These are phyloP conservation scores for Spirogloea muscicola DNA, from an alignment of 139 green algal genomes.

Conservation along the genomic window DNA sequence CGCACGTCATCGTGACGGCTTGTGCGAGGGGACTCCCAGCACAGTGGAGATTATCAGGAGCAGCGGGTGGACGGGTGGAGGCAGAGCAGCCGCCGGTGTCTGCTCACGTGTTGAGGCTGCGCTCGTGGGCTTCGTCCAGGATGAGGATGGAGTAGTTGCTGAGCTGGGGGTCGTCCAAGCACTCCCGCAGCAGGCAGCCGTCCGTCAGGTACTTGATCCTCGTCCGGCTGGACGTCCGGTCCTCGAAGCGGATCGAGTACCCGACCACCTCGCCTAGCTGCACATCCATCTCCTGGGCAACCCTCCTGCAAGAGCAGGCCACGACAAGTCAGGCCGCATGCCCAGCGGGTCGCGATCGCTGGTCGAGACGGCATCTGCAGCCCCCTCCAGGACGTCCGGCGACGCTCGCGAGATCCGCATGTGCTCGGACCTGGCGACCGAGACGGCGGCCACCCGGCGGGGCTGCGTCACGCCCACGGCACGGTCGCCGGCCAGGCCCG, in stretches of 20 bases:
- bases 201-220: conserved; percentile 77
- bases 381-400: too few species aligned
- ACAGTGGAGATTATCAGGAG: too few species aligned
- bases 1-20: too few species aligned
- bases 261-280: conserved; percentile 57
- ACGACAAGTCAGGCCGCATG: too few species aligned
- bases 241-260: conserved; percentile 88
- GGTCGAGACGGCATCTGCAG: too few species aligned
- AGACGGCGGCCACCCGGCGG: conserved; percentile 59
- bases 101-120: conserved; percentile 80
- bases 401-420: too few species aligned
- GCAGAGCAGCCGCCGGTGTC: too few species aligned
- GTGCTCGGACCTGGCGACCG: conserved; percentile 50
- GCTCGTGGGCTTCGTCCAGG: conserved; percentile 95
- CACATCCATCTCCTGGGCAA: conserved; percentile 67
- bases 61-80: too few species aligned
- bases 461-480: conserved; percentile 52
- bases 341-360: too few species aligned
- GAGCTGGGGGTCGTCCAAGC: conserved; percentile 73
- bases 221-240: conserved; percentile 59
- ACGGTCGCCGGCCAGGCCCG: background rate
- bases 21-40: too few species aligned
- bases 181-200: conserved; percentile 84
- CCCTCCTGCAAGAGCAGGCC: conserved; percentile 24
- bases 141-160: conserved; percentile 55